These are phyloP conservation scores for Cystofilobasidium ferigula DNA, from an alignment of 768 basidiomycete species.

Conservation along the genomic window DNA sequence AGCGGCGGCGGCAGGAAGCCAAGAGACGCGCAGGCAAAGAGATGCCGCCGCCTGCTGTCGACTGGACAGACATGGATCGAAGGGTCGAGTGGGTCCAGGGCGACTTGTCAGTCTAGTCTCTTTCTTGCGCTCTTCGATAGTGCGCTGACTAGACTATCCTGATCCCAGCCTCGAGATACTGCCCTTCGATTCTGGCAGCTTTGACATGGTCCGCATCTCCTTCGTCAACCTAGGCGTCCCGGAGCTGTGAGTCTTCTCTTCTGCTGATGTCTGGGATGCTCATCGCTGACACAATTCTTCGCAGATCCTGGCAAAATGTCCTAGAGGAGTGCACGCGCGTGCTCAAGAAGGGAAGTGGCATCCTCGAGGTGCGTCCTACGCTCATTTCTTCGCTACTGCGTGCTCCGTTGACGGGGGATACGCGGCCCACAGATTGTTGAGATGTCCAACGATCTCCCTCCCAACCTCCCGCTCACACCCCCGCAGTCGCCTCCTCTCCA, in stretches of 20 bases:
- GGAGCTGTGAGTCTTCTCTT: conserved; percentile 26
- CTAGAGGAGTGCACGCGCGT: conserved; percentile 35
- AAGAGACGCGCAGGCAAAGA: neutral
- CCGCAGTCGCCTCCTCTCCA: neutral
- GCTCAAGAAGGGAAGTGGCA: conserved; percentile 31
- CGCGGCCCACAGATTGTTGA: conserved; percentile 27
- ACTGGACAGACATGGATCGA: conserved; percentile 31
- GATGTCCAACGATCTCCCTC: conserved; percentile 30
- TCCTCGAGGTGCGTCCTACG: conserved; percentile 31
- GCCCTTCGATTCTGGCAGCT: conserved; percentile 36
- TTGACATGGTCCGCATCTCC: conserved; percentile 36
- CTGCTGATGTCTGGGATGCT: neutral
- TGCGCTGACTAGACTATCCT: neutral
- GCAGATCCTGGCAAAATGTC: conserved; percentile 29
- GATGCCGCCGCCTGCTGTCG: neutral
- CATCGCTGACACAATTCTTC: neutral
- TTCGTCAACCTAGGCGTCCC: conserved; percentile 35
- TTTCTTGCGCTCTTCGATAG: neutral
- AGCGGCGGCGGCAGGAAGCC: conserved; percentile 23
- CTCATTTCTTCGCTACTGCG: neutral
- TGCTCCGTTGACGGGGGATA: neutral
- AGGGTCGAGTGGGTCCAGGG: conserved; percentile 34
- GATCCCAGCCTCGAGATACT: conserved; percentile 31
- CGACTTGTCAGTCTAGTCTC: conserved; percentile 31
- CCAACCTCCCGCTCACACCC: neutral